Evolutionary conservation across 129 eudicot species (phyloP), one percentile per base, ranked within the genome.

Genomic region (Centaurea solstitialis): DNA sequence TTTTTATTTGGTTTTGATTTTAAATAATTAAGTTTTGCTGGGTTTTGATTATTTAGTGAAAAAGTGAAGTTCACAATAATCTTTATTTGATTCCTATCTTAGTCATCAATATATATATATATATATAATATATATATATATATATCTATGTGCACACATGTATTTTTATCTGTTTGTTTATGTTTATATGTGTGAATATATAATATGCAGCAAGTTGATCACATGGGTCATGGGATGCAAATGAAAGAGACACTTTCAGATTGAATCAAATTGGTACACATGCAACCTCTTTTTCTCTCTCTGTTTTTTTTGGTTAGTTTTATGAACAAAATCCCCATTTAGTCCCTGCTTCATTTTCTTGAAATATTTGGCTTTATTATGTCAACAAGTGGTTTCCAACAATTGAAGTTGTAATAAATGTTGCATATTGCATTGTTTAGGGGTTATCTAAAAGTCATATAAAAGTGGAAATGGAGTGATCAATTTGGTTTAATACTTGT

Each of bases 191-290:
- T 81, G 78, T 70, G 86, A 70, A 77, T 81, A 78, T 86, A 78
- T 86, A 70, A 37, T 85, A 39, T 76, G 83, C 83, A 81, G 89
- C 30, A 26, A 26, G 72, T 45, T 83, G 79, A 81, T 80, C 82
- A 80, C 82, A 76, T 77, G 82, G 83, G 80, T 79, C 67, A 75
- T 81, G 61, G 77, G 82, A 76, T 85, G 85, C 45, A 35, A 68
- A 71, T 80, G 79, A 64, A 78, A 50, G 68, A 39, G 45, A 70
- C 73, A 28, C 39, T 37, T 67, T 78, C 79, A 61, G 89, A 82
- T 78, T 86, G 83, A 82, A 82, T 82, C 87, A 82, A 70, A 67
- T 76, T 70, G 74, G 86, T 86, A 68, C 66, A 82, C 82, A n/a
- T n/a, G n/a, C n/a, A 68, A 15, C 41, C 77, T 28, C 59, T 72